Percentiles rank a stretch among this genome's conserved stretches.
These are phyloP conservation scores for Pseudotulostoma volvatum DNA, from an alignment of 495 filamentous ascomycete species.

Conservation along the genomic window DNA sequence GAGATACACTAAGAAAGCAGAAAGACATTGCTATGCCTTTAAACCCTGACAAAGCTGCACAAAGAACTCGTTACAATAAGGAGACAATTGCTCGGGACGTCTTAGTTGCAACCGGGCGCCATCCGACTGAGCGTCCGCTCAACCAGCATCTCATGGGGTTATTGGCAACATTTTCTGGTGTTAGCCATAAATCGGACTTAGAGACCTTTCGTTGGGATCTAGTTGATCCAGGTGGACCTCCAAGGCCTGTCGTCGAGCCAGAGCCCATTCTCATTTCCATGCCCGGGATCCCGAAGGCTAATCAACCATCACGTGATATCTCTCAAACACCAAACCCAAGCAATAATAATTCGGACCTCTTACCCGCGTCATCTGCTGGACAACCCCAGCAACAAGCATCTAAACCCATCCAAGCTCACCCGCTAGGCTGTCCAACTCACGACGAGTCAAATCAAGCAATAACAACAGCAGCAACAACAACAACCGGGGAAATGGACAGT, in stretches of 20 bases:
- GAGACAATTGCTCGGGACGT: conserved; percentile 51
- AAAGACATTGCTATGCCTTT: conserved; percentile 26
- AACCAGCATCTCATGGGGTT: conserved; percentile 44
- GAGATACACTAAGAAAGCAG: neutral
- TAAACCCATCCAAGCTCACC: neutral
- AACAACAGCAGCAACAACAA: no score
- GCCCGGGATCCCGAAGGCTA: neutral
- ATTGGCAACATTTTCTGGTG: conserved; percentile 20
- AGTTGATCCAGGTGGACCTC: conserved; percentile 34
- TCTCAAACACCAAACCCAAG: no score
- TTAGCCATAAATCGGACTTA: conserved; percentile 35
- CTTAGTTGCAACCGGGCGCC: conserved; percentile 40
- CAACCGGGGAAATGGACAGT: neutral
- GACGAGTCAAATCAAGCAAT: neutral
- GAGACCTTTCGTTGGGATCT: conserved; percentile 53
- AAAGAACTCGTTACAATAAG: conserved; percentile 36
- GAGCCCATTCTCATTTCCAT: conserved; percentile 5
- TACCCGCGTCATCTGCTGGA: neutral
- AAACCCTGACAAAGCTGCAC: conserved; percentile 26
- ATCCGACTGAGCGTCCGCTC: conserved; percentile 37
- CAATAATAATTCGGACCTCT: neutral
- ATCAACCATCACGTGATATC: neutral
- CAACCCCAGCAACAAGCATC: neutral
- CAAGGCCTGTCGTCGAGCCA: conserved; percentile 6
- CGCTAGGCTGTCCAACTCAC: neutral